Conservation (phyloP, 176 grass and related monocot genomes). For the Saccharum officinarum region DNA sequence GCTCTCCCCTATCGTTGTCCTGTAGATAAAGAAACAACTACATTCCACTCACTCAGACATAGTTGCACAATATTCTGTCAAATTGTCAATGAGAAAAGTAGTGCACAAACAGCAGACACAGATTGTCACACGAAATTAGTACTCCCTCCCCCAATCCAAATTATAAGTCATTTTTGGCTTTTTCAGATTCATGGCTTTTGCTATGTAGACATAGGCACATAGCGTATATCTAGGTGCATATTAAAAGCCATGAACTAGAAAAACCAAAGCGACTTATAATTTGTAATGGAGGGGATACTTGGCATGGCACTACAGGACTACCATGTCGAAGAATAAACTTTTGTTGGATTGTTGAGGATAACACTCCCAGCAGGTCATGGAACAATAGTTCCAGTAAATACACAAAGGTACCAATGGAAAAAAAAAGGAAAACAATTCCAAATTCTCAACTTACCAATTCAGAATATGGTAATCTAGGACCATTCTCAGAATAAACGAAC, state of each 20-base stretch:
- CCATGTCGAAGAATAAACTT: background rate
- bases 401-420: background rate
- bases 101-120: constrained; percentile 1
- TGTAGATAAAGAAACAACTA: background rate
- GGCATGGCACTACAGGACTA: no score
- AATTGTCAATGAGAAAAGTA: constrained; percentile 1
- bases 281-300: no score
- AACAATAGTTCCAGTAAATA: constrained; percentile 15
- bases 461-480: constrained; percentile 84
- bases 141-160: background rate
- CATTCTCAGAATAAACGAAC: constrained; percentile 96
- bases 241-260: no score
- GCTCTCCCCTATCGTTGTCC: no score
- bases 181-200: no score
- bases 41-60: background rate
- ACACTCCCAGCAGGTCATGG: constrained; percentile 10
- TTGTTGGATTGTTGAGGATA: background rate
- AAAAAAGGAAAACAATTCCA: background rate
- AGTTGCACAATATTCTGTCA: constrained; percentile 1
- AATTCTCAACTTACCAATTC: constrained; percentile 72
- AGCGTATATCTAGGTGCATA: no score
- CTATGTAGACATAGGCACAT: no score
- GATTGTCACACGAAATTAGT: background rate
- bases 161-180: no score
- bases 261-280: no score